These are phyloP conservation scores for Coemansia sp. DNA, from an alignment of 192 early-diverging fungal genomes.

Conservation along the genomic window DNA sequence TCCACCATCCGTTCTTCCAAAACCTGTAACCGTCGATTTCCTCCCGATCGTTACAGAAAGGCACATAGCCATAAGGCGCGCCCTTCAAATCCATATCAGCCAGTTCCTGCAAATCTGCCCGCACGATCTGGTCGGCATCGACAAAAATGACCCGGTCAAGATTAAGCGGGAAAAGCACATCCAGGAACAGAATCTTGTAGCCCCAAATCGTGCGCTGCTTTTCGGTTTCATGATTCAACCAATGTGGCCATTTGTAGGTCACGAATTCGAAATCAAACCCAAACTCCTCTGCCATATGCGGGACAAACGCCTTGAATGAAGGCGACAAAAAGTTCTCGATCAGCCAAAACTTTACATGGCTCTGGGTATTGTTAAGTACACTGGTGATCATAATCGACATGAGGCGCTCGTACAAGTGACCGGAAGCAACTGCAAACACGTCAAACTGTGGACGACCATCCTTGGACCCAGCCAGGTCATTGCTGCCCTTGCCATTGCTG, in stretches of 20 bases:
- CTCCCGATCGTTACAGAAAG: constrained; percentile 87
- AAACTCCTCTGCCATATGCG: constrained; percentile 81
- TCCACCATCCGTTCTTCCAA: constrained; percentile 98
- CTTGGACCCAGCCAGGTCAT: constrained; percentile 1
- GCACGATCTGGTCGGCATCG: constrained; percentile 98
- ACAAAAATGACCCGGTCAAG: constrained; percentile 97
- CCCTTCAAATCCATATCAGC: constrained; percentile 90
- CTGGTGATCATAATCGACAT: constrained; percentile 95
- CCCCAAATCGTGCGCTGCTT: constrained; percentile 99
- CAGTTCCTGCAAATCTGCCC: constrained; percentile 91
- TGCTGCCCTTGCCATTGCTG: background rate
- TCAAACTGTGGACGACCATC: constrained; percentile 67
- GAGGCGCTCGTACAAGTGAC: constrained; percentile 97
- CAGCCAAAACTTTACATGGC: constrained; percentile 96
- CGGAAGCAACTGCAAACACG: constrained; percentile 97
- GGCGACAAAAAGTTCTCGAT: constrained; percentile 98
- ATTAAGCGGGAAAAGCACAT: constrained; percentile 92
- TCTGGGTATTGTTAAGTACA: constrained; percentile 85
- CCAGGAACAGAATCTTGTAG: constrained; percentile 98
- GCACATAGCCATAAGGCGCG: constrained; percentile 95
- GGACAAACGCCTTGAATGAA: constrained; percentile 92
- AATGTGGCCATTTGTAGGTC: constrained; percentile 98
- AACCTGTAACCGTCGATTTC: constrained; percentile 98
- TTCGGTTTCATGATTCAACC: constrained; percentile 87
- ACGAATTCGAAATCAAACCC: constrained; percentile 94